Base-by-base conservation (phyloP, 345 rosid genomes). In the Populus euphratica region DNA sequence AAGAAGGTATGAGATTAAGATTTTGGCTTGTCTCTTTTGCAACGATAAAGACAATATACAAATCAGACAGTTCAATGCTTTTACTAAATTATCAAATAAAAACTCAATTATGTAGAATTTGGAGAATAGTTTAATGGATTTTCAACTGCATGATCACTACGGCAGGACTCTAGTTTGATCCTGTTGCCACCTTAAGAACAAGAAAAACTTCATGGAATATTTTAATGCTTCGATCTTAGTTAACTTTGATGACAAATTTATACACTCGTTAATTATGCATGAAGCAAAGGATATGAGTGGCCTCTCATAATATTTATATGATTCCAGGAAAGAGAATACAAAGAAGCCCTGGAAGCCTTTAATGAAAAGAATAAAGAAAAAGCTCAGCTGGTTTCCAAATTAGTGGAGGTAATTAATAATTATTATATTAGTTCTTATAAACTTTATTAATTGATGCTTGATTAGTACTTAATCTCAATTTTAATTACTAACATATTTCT, bases 311-410 rank as follows among this genome's bases (percentile, higher is more conserved):
- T 43, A 2, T 67, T 59, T 73, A 50, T 35, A 18, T 47, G 59
- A 62, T 74, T n/a, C 65, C 83, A 96, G 98, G 99, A 96, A 84
- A 93, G 83, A 76, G 99, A 96, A 76, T 96, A 91, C 83, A 96
- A 81, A 84, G 97, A 96, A 84, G 94, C 87, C 13, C 83, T 96
- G 62, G 98, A 93, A 84, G 89, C 92, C 80, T 93, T 90, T 73
- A 93, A 93, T 72, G 97, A 92, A 71, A 95, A 92, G 89, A 93
- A 84, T 69, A 93, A 88, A 85, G 99, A 93, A 79, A 96, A 90
- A 85, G 76, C 91, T 75, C 88, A 88, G 80, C 82, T 91, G 62
- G 89, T 95, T 70, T 75, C 87, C 86, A 92, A 90, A 76, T 74
- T 95, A 72, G 86, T 88, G 92, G 99, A 95, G 97, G 99, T 95